A percentile compares a stretch with the other conserved stretches of the same genome.
phyloP scores from a whole-genome alignment of 1,284 basidiomycete genomes.

The Phylloporus sp. region DNA sequence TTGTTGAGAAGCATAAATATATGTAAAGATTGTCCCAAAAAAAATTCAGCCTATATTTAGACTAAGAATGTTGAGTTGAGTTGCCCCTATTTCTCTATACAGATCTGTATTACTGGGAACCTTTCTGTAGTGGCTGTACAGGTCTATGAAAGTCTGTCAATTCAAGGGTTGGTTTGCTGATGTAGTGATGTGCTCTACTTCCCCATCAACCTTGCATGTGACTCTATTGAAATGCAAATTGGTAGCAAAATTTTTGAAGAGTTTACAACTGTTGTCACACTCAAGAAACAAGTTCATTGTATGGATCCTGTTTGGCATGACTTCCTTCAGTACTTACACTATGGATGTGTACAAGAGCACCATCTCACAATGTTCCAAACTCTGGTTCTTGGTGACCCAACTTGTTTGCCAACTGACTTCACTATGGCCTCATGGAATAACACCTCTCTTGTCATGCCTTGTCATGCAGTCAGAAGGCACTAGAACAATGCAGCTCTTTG shows the following conservation, averaged over 20 bases:
- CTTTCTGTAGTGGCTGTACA: no score
- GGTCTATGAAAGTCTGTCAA: no score
- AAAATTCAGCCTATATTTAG: no score
- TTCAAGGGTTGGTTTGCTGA: no score
- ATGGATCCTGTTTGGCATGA: background rate
- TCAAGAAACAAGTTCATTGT: background rate
- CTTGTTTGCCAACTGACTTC: background rate
- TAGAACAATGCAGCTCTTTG: background rate
- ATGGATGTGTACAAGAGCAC: background rate
- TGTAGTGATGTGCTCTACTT: background rate
- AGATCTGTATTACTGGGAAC: no score
- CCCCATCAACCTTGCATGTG: background rate
- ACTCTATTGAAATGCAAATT: background rate
- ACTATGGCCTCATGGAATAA: background rate
- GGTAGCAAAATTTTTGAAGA: background rate
- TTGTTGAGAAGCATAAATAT: no score
- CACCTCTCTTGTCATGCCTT: background rate
- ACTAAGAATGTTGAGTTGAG: no score
- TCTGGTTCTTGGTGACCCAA: background rate
- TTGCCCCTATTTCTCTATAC: no score
- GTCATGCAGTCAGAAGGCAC: background rate
- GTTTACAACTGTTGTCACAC: background rate
- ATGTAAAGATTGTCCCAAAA: no score
- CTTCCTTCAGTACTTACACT: background rate
- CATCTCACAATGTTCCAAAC: background rate